These are phyloP conservation scores for Arabidopsis lyrata DNA, from an alignment of 441 rosid genomes.

Conservation along the genomic window DNA sequence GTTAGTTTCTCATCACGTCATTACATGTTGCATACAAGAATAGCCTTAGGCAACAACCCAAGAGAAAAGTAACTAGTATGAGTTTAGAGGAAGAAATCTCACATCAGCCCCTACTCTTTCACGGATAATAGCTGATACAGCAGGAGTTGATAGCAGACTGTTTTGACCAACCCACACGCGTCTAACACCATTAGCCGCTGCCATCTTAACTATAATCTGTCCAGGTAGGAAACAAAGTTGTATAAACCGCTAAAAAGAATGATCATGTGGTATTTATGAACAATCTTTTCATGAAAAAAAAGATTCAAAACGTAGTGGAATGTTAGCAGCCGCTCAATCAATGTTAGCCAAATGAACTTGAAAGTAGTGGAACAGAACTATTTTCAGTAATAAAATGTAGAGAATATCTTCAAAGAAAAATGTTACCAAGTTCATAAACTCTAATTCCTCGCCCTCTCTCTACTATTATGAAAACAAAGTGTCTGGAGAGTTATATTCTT, in stretches of 20 bases:
- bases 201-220: slow-evolving; percentile 86
- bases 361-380: background rate
- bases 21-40: slow-evolving; percentile 14
- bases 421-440: background rate
- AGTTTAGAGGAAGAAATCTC: slow-evolving; percentile 48
- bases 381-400: background rate
- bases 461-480: background rate
- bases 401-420: slow-evolving; percentile 22
- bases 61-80: background rate
- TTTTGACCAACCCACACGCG: slow-evolving; percentile 95
- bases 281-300: too few relatives aligned
- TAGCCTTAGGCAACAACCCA: slow-evolving; percentile 11
- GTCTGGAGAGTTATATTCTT: background rate
- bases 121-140: slow-evolving; percentile 94
- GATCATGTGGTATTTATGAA: background rate
- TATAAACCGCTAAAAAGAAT: slow-evolving; percentile 6
- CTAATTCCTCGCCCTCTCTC: background rate
- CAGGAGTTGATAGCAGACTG: slow-evolving; percentile 94
- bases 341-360: background rate
- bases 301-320: background rate
- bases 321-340: background rate
- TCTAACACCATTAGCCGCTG: slow-evolving; percentile 96
- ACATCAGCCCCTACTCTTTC: slow-evolving; percentile 91
- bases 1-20: slow-evolving; percentile 24
- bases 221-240: slow-evolving; percentile 21